phyloP scores from a whole-genome alignment of 2,329 filamentous ascomycete species.

The Pestalotiopsis sp. region DNA sequence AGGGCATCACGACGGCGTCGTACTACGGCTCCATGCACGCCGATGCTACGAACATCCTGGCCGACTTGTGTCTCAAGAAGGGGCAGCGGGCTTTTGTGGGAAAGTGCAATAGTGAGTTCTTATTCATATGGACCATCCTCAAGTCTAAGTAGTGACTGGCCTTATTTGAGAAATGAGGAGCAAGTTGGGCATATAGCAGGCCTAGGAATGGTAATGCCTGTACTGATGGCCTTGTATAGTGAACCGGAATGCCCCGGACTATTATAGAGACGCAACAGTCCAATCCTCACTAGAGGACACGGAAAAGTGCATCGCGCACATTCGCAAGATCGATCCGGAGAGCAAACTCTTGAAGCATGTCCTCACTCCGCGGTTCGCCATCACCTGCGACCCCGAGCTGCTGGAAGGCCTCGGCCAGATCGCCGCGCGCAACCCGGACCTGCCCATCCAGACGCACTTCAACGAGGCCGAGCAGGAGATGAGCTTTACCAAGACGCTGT shows the following conservation, averaged over 20 bases:
- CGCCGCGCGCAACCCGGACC: conserved; percentile 44
- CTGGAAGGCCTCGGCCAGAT: conserved; percentile 59
- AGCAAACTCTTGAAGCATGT: conserved; percentile 49
- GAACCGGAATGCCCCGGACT: conserved; percentile 58
- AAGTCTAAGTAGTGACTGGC: not conserved
- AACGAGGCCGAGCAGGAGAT: conserved; percentile 67
- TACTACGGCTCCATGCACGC: conserved; percentile 62
- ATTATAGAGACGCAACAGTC: conserved; percentile 49
- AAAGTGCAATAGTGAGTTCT: conserved; percentile 55
- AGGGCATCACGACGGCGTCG: conserved; percentile 64
- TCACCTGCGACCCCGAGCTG: conserved; percentile 58
- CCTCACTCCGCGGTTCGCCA: conserved; percentile 63
- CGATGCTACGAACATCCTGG: conserved; percentile 58
- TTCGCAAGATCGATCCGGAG: conserved; percentile 46
- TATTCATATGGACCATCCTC: not conserved
- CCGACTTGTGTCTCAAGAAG: conserved; percentile 51
- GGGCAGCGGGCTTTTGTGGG: conserved; percentile 64
- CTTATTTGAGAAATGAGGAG: not conserved
- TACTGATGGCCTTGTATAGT: conserved; percentile 25
- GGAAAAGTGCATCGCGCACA: conserved; percentile 48
- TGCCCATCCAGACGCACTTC: conserved; percentile 69
- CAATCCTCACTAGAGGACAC: conserved; percentile 53
- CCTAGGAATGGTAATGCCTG: too few relatives aligned
- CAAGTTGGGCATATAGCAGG: too few relatives aligned
- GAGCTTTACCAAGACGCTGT: conserved; percentile 53